These are phyloP conservation scores for Fragaria iinumae DNA, from an alignment of 306 rosid genomes.

Conservation along the genomic window DNA sequence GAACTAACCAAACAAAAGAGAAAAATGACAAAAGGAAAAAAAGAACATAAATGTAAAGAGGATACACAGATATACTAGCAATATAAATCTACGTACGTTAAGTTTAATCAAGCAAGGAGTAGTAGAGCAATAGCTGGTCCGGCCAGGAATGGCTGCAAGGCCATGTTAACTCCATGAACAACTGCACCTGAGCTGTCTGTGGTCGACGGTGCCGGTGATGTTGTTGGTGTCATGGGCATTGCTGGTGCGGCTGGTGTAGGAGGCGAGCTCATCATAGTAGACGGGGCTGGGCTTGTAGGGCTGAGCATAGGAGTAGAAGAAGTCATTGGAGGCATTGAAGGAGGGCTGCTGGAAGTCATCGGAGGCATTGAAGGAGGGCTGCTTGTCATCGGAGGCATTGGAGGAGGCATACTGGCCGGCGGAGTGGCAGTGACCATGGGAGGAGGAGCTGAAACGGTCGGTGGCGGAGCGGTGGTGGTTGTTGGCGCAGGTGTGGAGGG, in stretches of 20 bases:
- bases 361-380: not conserved
- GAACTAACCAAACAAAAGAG: not conserved
- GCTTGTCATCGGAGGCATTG: not conserved
- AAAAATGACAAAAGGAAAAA: not conserved
- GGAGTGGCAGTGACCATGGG: slow-evolving; percentile 12
- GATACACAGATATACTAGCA: slow-evolving; percentile 24
- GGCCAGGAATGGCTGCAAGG: slow-evolving; percentile 33
- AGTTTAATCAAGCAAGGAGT: slow-evolving; percentile 14
- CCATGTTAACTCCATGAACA: slow-evolving; percentile 35
- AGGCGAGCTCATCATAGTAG: slow-evolving; percentile 10
- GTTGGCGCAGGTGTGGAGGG: not conserved
- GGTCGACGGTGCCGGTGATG: slow-evolving; percentile 9
- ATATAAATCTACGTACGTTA: slow-evolving; percentile 16
- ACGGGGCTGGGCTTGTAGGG: not conserved
- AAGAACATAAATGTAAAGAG: not conserved
- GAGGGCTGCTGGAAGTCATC: not conserved
- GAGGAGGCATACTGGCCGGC: not conserved
- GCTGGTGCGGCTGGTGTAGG: not conserved
- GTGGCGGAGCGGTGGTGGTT: slow-evolving; percentile 4
- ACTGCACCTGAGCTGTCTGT: slow-evolving; percentile 10
- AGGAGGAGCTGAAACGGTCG: not conserved
- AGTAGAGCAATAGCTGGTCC: slow-evolving; percentile 31
- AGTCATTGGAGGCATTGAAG: not conserved
- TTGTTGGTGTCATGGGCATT: not conserved
- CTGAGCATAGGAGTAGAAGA: not conserved